Base-by-base conservation (phyloP, 345 rosid species). In the Rhizophora mangle region DNA sequence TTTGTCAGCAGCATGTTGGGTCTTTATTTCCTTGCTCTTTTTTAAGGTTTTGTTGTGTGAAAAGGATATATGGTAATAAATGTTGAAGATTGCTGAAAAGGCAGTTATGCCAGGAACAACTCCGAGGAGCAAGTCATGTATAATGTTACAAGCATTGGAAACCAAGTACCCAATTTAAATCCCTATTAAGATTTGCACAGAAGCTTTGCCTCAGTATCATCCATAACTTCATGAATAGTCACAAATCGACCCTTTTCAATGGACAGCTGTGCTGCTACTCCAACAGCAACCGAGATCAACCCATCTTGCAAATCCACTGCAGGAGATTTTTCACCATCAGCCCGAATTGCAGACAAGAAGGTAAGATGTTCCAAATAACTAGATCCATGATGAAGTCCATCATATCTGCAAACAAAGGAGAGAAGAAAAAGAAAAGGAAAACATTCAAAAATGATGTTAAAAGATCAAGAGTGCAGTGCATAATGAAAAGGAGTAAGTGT, bases 191-290 rank as follows among this genome's bases (percentile, higher is more conserved):
- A 16, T 56, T 56, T 24, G 39, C 43, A 39, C 31, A 21, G 69
- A 62, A 54, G 29, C 53, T 32, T 6, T 43, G n/a, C 53, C 34
- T 71, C 37, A 34, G 53, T 59, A 73, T 82, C 72, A 59, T 68
- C 68, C 73, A 86, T 65, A 74, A 88, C 92, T 83, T 95, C 99
- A 4, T 81, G 72, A 22, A 90, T 83, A 15, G 78, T 79, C 31
- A 95, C 87, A 79, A 84, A 83, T 47, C 87, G 82, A 30, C 92
- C 88, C 60, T 83, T 76, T 73, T 86, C 87, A 64, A 94, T 94
- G 15, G 98, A 94, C 67, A 85, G 83, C 77, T 94, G 98, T 30
- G 96, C 98, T 60, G 98, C 98, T 75, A 94, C 96, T 79, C 97
- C 98, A 0, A 95, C 92, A 19, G 97, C 97, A 58, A 95, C 96